Conservation (phyloP, 192 early-diverging fungal species). For the Diversispora epigaea region DNA sequence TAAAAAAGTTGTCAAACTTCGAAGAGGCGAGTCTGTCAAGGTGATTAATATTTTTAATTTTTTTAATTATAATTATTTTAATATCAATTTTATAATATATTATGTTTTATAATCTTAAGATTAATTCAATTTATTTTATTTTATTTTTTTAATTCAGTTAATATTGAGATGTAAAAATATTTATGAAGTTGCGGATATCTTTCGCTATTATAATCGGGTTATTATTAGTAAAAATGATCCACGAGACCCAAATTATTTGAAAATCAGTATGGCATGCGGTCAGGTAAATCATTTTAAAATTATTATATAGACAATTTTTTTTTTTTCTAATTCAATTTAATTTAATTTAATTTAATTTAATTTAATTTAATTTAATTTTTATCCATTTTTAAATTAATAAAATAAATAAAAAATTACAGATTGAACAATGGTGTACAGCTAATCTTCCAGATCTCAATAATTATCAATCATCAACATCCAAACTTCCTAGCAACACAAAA, state of each 20-base stretch:
- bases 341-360: no score
- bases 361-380: no score
- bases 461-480: neutral
- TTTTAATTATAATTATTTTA: no score
- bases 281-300: neutral
- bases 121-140: no score
- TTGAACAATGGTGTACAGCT: slow-evolving; percentile 15
- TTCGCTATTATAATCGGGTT: slow-evolving; percentile 55
- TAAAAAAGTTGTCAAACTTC: slow-evolving; percentile 83
- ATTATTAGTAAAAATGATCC: slow-evolving; percentile 59
- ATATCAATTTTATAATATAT: no score
- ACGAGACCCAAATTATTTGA: slow-evolving; percentile 40
- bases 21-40: slow-evolving; percentile 79
- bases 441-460: neutral
- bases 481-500: neutral
- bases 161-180: slow-evolving; percentile 55
- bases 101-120: no score
- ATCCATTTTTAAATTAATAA: neutral
- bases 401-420: neutral
- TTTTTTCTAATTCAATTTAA: no score
- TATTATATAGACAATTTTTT: no score
- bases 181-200: slow-evolving; percentile 56
- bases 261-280: slow-evolving; percentile 13
- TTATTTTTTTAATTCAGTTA: slow-evolving; percentile 37
- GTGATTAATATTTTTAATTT: slow-evolving; percentile 38